phyloP scores from a whole-genome alignment of 164 flowering plant species.

The Cinnamomum chago region DNA sequence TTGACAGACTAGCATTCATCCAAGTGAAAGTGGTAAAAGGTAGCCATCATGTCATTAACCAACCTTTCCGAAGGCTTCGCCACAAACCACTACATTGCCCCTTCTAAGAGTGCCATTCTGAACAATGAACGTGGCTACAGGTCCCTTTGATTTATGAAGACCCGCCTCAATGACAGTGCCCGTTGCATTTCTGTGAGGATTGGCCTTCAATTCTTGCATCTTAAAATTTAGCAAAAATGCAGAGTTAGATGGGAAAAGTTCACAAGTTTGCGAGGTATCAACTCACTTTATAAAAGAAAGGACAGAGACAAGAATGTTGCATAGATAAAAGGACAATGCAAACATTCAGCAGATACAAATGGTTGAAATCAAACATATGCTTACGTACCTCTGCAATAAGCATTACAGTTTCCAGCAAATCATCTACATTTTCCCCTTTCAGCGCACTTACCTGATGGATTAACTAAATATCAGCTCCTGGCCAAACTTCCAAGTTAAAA shows the following conservation, averaged over 20 bases:
- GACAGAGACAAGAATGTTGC: background rate
- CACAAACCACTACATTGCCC: constrained; percentile 83
- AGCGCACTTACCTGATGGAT: constrained; percentile 81
- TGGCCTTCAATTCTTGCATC: constrained; percentile 94
- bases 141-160: constrained; percentile 85
- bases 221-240: constrained; percentile 16
- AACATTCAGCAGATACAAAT: background rate
- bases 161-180: constrained; percentile 98
- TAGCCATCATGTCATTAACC: constrained; percentile 9
- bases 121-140: constrained; percentile 82
- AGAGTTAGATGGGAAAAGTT: background rate
- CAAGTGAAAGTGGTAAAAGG: background rate
- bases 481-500: background rate
- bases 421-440: constrained; percentile 81
- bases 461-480: constrained; percentile 3
- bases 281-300: background rate
- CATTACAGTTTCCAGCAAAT: constrained; percentile 80
- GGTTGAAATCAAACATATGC: background rate
- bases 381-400: constrained; percentile 84
- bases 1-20: background rate
- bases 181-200: constrained; percentile 86
- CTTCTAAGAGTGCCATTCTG: constrained; percentile 90
- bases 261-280: background rate
- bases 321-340: background rate
- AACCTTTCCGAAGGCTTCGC: constrained; percentile 96